phyloP scores from a whole-genome alignment of 202 grass and related monocot species.

The Cymbopogon flexuosus region DNA sequence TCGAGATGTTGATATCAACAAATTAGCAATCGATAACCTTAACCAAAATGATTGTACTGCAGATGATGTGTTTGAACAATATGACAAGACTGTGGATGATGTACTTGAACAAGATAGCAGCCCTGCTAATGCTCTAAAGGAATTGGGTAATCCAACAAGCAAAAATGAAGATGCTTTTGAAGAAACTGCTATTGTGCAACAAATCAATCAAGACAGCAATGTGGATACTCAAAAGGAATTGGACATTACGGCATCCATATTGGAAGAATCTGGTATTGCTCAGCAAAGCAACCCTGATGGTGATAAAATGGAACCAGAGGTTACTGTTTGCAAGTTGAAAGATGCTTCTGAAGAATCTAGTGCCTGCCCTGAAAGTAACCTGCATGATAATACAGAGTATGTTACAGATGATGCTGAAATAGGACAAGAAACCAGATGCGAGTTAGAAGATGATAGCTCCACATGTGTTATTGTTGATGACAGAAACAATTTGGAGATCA shows the following conservation, averaged over 20 bases:
- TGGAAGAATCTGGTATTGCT: not conserved
- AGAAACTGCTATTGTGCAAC: conserved; percentile 3
- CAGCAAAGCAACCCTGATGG: not conserved
- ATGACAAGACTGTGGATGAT: not conserved
- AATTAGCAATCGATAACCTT: conserved; percentile 12
- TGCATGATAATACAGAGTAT: not conserved
- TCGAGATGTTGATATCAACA: conserved; percentile 11
- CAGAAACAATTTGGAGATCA: not conserved
- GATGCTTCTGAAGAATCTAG: not conserved
- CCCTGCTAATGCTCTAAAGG: not conserved
- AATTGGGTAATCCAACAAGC: not conserved
- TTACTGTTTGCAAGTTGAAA: not conserved
- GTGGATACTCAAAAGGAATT: not conserved
- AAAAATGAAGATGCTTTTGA: not conserved
- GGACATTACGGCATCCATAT: not conserved
- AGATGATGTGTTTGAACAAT: conserved; percentile 6
- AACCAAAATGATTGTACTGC: not conserved
- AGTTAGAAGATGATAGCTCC: conserved; percentile 2
- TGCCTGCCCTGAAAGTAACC: not conserved
- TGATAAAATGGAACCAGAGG: not conserved
- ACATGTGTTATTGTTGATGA: conserved; percentile 1
- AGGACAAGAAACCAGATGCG: not conserved
- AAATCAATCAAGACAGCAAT: not conserved
- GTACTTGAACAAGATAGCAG: not conserved
- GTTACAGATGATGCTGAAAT: conserved; percentile 6